Conservation (phyloP, 2,329 filamentous ascomycete species). For the Claviceps arundinis region DNA sequence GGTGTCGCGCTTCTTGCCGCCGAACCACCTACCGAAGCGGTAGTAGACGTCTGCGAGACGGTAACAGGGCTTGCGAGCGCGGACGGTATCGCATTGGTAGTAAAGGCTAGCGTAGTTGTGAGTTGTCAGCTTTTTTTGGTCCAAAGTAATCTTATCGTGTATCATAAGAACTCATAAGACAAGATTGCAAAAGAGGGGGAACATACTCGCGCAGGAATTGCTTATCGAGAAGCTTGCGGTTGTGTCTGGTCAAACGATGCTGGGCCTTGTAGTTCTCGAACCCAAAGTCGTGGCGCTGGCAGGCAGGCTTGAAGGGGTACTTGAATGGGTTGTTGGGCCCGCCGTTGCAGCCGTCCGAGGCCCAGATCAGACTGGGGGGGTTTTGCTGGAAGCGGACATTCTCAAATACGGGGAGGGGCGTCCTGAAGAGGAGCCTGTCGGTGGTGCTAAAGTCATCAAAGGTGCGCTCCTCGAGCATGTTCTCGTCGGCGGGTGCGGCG, state of each 20-base stretch:
- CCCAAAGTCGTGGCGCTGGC: conserved; percentile 44
- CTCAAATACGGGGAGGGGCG: conserved; percentile 29
- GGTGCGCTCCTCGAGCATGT: background rate
- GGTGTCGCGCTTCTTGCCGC: conserved; percentile 11
- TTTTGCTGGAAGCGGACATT: conserved; percentile 23
- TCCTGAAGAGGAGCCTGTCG: conserved; percentile 32
- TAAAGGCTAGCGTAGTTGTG: conserved; percentile 17
- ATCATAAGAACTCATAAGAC: no score
- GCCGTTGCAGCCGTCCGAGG: conserved; percentile 27
- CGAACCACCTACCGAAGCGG: conserved; percentile 23
- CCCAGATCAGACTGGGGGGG: conserved; percentile 27
- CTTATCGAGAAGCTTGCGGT: conserved; percentile 31
- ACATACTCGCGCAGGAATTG: conserved; percentile 35
- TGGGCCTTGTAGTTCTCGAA: conserved; percentile 40
- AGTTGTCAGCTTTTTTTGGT: no score
- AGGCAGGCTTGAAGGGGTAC: conserved; percentile 30
- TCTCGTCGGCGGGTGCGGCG: background rate
- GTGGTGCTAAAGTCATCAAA: conserved; percentile 13
- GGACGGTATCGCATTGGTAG: conserved; percentile 19
- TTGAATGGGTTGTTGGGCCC: conserved; percentile 31
- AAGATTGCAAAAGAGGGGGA: background rate
- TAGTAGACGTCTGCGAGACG: conserved; percentile 28
- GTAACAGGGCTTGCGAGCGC: conserved; percentile 14
- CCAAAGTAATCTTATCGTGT: no score
- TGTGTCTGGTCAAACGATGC: conserved; percentile 28